Base-by-base conservation (phyloP, 164 flowering plant genomes). In the Santalum album region DNA sequence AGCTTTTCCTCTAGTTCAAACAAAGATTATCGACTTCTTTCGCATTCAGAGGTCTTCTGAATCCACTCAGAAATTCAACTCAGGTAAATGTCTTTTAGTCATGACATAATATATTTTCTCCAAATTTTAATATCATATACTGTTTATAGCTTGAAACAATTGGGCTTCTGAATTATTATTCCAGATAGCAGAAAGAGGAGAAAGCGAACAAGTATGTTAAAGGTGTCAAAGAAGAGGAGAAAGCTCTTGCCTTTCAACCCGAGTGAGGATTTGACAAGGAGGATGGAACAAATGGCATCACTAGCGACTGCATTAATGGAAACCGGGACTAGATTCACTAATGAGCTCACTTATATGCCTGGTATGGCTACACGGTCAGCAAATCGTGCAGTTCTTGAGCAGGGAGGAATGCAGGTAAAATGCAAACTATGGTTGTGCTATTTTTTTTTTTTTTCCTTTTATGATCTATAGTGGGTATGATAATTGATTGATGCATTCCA, bases 351-450 rank as follows among this genome's bases (percentile, higher is more conserved):
- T 14, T 92, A 85, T 57, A 44, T 67, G 64, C 74, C 75, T 1
- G 82, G 88, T 51, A 87, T 87, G 96, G 96, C 98, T 53, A 85
- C 83, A 1, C 68, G 75, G 49, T 82, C 91, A 0, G 91, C 90
- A 0, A 92, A 92, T 49, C 39, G 61, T 47, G 69, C 99, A 25
- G 51, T 55, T 27, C 72, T 82, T 23, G 97, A 92, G 72, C 67
- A 65, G 17, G 95, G 74, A 48, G 95, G 95, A 53, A 87, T 92
- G 96, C 97, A 87, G 96, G 96, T 86, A 22, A 20, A n/a, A n/a
- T n/a, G n/a, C n/a, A n/a, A n/a, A n/a, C n/a, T n/a, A n/a, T n/a
- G n/a, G n/a, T n/a, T n/a, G n/a, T n/a, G n/a, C n/a, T n/a, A n/a
- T n/a, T n/a, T n/a, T n/a, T n/a, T n/a, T n/a, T n/a, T n/a, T n/a